Conservation (phyloP, 345 rosid species). For the Kandelia obovata region DNA sequence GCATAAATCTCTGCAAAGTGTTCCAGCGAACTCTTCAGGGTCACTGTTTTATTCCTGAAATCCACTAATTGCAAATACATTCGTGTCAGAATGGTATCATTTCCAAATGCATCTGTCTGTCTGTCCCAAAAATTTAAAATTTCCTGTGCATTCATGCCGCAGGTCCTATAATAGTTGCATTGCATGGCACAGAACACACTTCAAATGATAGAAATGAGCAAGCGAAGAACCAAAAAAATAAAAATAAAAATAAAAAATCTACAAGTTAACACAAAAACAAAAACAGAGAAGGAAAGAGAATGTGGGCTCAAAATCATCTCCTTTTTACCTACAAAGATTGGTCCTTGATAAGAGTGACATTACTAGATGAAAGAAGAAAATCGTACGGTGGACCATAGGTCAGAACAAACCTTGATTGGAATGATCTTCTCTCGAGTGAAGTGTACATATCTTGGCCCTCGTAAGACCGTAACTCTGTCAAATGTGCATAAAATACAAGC, state of each 20-base stretch:
- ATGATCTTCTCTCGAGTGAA: constrained; percentile 78
- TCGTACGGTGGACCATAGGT: not conserved
- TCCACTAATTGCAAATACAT: not conserved
- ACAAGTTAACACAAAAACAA: no score
- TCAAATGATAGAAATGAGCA: not conserved
- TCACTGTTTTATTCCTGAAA: constrained; percentile 90
- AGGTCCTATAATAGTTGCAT: no score
- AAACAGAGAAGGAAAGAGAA: no score
- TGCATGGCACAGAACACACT: no score
- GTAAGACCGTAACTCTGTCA: constrained; percentile 76
- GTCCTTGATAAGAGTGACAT: constrained; percentile 81
- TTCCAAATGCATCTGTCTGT: not conserved
- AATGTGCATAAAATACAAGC: constrained; percentile 52
- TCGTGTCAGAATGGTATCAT: not conserved
- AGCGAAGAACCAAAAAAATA: not conserved
- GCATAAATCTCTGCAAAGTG: constrained; percentile 76
- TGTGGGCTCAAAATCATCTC: no score
- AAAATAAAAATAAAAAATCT: no score
- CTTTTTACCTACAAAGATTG: constrained; percentile 24
- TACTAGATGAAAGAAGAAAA: constrained; percentile 65
- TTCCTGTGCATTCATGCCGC: not conserved
- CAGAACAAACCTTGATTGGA: constrained; percentile 71
- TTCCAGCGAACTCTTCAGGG: constrained; percentile 85
- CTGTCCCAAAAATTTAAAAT: not conserved
- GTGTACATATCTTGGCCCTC: constrained; percentile 83